Evolutionary conservation across 2,329 filamentous ascomycete species (phyloP), one percentile per base, ranked within the genome.

Genomic region (Sphaerostilbella broomeana): DNA sequence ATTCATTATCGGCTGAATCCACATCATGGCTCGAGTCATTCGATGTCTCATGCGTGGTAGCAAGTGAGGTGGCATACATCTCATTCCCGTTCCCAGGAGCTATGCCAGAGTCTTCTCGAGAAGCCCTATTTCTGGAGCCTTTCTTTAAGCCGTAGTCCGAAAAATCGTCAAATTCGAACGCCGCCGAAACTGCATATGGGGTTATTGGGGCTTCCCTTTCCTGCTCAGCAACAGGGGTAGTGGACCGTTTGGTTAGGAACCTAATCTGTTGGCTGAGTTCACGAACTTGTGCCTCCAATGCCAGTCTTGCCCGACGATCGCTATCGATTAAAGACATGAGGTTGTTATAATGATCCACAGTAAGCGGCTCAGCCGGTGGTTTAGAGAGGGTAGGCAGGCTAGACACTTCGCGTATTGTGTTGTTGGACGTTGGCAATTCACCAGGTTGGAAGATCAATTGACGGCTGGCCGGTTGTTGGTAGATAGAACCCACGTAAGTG

Each of bases 271-370:
- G 68, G 16, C 64, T 65, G 5, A 82, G 61, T 28, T 64, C 69
- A 40, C 64, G 70, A 21, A 81, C 73, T 42, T 79, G 68, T 2
- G 63, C 59, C 53, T 81, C 78, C 4, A 82, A 66, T 4, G 67
- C 62, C 40, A 70, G 63, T 5, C 78, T 68, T 5, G 73, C 72
- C 1, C 67, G 65, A 18, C 76, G 73, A 53, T 82, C 78, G 2
- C 67, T 64, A 41, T 77, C 66, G 18, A 81, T 62, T 40, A 80
- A 63, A 12, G 67, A 63, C 19, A 71, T 54, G 12, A 81, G 61
- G 2, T 63, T 67, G 6, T 63, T 62, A 44, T 73, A 74, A 35
- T 75, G 67, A 34, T 75, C 69, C 12, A 58, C 52, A 2, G 62
- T 62, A 16, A 68, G 58, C 1, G 55, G 43, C 6, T 54, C 56